Evolutionary conservation across 1,284 basidiomycete species (phyloP).

Genomic region (Takashimella koratensis): DNA sequence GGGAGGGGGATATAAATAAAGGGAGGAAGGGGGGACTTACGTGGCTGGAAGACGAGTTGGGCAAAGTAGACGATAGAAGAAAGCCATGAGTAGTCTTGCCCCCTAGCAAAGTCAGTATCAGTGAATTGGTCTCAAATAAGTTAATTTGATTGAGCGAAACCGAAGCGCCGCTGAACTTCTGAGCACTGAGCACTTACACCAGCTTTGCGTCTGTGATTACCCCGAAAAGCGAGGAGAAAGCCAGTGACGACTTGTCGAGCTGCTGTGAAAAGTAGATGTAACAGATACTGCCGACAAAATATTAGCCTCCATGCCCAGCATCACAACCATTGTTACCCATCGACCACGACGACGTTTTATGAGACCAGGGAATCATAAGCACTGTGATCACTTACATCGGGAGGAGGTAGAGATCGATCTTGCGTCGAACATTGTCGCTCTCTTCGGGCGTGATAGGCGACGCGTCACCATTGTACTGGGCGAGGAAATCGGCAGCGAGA

Average conservation of each 20-base stretch:
- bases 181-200: background rate
- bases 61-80: constrained; percentile 34
- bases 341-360: too few species aligned
- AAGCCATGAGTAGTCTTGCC: constrained; percentile 28
- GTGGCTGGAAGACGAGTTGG: constrained; percentile 9
- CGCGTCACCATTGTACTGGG: constrained; percentile 2
- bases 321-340: too few species aligned
- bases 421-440: too few species aligned
- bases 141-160: too few species aligned
- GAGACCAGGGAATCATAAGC: too few species aligned
- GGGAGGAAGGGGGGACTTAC: too few species aligned
- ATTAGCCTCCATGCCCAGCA: background rate
- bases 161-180: too few species aligned
- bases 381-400: too few species aligned
- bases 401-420: too few species aligned
- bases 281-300: constrained; percentile 15
- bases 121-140: too few species aligned
- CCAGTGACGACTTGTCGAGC: constrained; percentile 32
- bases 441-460: constrained; percentile 12
- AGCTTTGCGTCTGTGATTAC: background rate
- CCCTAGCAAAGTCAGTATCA: too few species aligned
- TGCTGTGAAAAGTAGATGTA: constrained; percentile 33
- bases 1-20: too few species aligned
- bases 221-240: constrained; percentile 8
- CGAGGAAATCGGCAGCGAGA: constrained; percentile 3